Conservation (phyloP, 192 early-diverging fungal genomes). For the Irineochytrium annulatum region DNA sequence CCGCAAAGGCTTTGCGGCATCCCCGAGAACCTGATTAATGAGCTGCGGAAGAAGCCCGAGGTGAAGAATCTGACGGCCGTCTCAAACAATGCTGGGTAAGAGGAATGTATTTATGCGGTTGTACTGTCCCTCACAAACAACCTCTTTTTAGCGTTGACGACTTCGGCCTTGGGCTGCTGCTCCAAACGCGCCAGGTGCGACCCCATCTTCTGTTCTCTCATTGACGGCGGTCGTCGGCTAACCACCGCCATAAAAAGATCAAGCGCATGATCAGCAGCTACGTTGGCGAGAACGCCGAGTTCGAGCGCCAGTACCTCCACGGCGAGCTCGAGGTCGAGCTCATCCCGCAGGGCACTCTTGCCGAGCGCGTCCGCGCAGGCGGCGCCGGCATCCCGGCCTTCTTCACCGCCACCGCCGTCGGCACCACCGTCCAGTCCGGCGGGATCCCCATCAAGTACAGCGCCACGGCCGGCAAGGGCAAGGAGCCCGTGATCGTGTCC, state of each 20-base stretch:
- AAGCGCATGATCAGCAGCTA: constrained; percentile 76
- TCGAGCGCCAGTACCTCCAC: constrained; percentile 71
- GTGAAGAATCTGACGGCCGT: constrained; percentile 69
- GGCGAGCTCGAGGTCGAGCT: constrained; percentile 80
- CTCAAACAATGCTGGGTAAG: constrained; percentile 71
- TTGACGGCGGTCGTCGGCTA: not conserved
- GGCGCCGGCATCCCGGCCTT: constrained; percentile 76
- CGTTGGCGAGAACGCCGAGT: constrained; percentile 79
- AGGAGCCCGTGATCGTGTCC: constrained; percentile 48
- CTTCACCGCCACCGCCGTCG: constrained; percentile 59
- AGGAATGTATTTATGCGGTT: not conserved
- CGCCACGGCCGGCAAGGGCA: constrained; percentile 37
- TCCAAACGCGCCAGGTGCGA: constrained; percentile 46
- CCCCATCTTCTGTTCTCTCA: not conserved
- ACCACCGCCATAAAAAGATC: constrained; percentile 46
- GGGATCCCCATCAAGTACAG: constrained; percentile 71
- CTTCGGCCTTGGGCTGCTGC: constrained; percentile 65
- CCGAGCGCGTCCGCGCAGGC: constrained; percentile 72
- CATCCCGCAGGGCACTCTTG: constrained; percentile 69
- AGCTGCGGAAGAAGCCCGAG: constrained; percentile 49
- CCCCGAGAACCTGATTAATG: constrained; percentile 71
- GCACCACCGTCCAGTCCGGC: constrained; percentile 66
- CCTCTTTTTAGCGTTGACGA: constrained; percentile 45
- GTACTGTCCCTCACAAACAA: not conserved
- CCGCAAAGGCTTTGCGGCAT: constrained; percentile 60